A percentile compares a stretch with the other conserved stretches of the same genome.
Conservation (phyloP, 495 filamentous ascomycete species). For the Tuber microsphaerosporum region DNA sequence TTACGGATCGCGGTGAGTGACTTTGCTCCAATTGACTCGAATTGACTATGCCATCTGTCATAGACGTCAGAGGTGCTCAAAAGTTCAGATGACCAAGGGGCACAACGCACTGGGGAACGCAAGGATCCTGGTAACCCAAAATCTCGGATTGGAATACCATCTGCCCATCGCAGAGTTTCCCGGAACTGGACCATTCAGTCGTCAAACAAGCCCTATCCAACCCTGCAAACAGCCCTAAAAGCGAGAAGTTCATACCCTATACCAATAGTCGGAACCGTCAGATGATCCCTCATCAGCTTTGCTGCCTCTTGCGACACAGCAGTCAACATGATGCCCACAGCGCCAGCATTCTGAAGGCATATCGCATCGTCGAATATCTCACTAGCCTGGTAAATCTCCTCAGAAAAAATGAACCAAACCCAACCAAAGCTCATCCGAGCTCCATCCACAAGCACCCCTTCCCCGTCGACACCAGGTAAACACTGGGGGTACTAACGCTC, state of each 20-base stretch:
- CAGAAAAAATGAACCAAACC: conserved; percentile 12
- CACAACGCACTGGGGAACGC: conserved; percentile 21
- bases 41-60: conserved; percentile 29
- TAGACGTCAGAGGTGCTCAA: not conserved
- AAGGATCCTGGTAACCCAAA: conserved; percentile 50
- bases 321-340: conserved; percentile 37
- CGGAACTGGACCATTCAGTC: conserved; percentile 44
- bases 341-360: conserved; percentile 64
- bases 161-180: conserved; percentile 64
- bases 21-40: conserved; percentile 33
- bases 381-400: conserved; percentile 31
- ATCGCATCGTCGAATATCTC: conserved; percentile 51
- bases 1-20: conserved; percentile 35
- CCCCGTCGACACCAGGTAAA: not conserved
- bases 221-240: not conserved
- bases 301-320: conserved; percentile 35
- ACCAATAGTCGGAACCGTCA: conserved; percentile 86
- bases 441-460: not conserved
- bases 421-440: not conserved
- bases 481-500: conserved; percentile 29
- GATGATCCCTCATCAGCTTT: conserved; percentile 67
- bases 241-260: conserved; percentile 54
- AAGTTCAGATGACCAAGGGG: not conserved
- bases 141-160: conserved; percentile 71
- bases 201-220: not conserved